Conservation (phyloP, 2,329 filamentous ascomycete species). For the Truncatella angustata region DNA sequence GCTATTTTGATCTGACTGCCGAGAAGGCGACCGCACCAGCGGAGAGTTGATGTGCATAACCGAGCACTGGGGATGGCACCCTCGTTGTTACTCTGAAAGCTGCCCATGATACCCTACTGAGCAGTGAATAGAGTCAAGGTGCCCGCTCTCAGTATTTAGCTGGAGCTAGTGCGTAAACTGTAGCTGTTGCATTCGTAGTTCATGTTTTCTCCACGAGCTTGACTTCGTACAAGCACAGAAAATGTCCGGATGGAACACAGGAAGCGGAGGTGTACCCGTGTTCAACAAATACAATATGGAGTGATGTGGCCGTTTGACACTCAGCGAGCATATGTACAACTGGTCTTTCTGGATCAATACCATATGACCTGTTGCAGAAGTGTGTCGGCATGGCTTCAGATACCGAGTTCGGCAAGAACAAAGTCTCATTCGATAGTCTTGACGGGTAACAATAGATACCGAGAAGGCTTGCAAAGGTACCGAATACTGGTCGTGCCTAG, state of each 20-base stretch:
- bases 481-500: too few species aligned
- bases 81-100: slow-evolving; percentile 14
- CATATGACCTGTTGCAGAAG: slow-evolving; percentile 13
- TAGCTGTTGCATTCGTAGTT: slow-evolving; percentile 37
- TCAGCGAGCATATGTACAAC: not conserved
- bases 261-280: slow-evolving; percentile 25
- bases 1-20: slow-evolving; percentile 30
- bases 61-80: slow-evolving; percentile 24
- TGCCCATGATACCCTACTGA: not conserved
- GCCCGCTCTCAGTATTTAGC: slow-evolving; percentile 22
- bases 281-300: slow-evolving; percentile 17
- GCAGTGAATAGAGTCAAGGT: slow-evolving; percentile 38
- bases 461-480: not conserved
- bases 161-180: slow-evolving; percentile 33
- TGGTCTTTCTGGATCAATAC: slow-evolving; percentile 10
- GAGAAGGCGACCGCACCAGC: slow-evolving; percentile 26
- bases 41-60: slow-evolving; percentile 34
- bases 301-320: slow-evolving; percentile 4
- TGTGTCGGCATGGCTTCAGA: slow-evolving; percentile 11
- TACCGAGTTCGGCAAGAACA: slow-evolving; percentile 13
- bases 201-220: slow-evolving; percentile 36
- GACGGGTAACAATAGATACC: slow-evolving; percentile 13
- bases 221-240: slow-evolving; percentile 38
- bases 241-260: slow-evolving; percentile 34
- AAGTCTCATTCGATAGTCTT: slow-evolving; percentile 10